phyloP scores from a whole-genome alignment of 768 basidiomycete species.

The Amanita phalloides region DNA sequence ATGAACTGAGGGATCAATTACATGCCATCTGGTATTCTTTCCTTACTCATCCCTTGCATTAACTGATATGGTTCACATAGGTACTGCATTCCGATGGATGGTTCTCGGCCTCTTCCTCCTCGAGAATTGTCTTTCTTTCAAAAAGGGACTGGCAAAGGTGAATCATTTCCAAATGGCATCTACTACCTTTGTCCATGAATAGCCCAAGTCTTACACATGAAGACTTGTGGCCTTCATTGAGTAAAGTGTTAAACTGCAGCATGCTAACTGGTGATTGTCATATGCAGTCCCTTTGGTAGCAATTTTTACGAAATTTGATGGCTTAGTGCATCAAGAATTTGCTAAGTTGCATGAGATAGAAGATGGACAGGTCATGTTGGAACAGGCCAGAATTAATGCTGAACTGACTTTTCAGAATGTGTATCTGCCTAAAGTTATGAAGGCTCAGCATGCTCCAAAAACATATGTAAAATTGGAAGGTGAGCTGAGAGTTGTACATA shows the following conservation, averaged over 20 bases:
- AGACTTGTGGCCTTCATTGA: too few relatives aligned
- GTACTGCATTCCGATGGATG: not conserved
- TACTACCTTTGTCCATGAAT: too few relatives aligned
- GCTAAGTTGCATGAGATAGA: too few relatives aligned
- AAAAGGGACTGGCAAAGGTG: slow-evolving; percentile 13
- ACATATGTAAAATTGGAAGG: not conserved
- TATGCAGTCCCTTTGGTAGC: not conserved
- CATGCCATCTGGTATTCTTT: slow-evolving; percentile 27
- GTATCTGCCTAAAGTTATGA: not conserved
- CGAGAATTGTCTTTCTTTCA: not conserved
- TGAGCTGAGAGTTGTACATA: not conserved
- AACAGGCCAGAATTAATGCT: not conserved
- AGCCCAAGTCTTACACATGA: too few relatives aligned
- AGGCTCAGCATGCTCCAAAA: not conserved
- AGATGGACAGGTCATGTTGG: not conserved
- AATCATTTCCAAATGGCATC: not conserved
- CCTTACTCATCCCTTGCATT: not conserved
- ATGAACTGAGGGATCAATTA: slow-evolving; percentile 12
- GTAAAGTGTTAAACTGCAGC: too few relatives aligned
- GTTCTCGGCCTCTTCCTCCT: not conserved
- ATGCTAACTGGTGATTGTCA: not conserved
- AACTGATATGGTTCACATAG: not conserved
- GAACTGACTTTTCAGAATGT: not conserved
- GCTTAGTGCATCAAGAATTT: too few relatives aligned
- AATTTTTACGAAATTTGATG: not conserved